Evolutionary conservation across 805 yeast species (phyloP), one percentile per base, ranked within the genome.

Genomic region (Starmerella sirachaensis): DNA sequence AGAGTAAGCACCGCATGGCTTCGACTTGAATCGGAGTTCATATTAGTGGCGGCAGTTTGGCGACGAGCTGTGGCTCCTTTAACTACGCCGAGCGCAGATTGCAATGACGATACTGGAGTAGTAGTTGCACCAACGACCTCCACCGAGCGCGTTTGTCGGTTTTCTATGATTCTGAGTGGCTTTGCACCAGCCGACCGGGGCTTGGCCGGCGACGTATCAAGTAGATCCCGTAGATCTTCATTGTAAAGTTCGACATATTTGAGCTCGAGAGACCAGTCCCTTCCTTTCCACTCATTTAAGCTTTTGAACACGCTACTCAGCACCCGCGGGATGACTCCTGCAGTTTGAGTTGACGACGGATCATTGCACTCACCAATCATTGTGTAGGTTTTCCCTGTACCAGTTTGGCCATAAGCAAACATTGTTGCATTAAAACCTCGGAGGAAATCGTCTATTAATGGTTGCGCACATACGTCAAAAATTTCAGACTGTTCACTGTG

Each of bases 341-440:
- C 79, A 4, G 33, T 13, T 3, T 31, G 33, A 14, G 12, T 12
- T 18, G 11, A 36, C 38, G 47, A 57, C 31, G 53, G 72, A 47
- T 12, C n/a, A n/a, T 11, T 18, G 22, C 76, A 68, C 34, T 78
- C 78, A 6, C 93, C 91, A 6, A 78, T 73, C 91, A 75, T 74
- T 10, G 81, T 62, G 37, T 49, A 52, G 0, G 94, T 83, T 51
- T 83, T 84, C 18, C 94, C 94, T 0, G 93, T 80, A 1, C 94
- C 91, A 0, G 94, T 84, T 68, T 83, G 93, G 5, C 95, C 95
- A 59, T 85, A 85, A 0, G 91, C 93, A 47, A 84, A 65, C 20
- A 83, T 68, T 0, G 94, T 79, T 47, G 85, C 83, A 54, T 82
- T 83, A 13, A 26, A 21, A 6, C 51, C 51, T 8, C 27, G 61